phyloP scores from a whole-genome alignment of 2,329 filamentous ascomycete species.

The Penicillium sp. region DNA sequence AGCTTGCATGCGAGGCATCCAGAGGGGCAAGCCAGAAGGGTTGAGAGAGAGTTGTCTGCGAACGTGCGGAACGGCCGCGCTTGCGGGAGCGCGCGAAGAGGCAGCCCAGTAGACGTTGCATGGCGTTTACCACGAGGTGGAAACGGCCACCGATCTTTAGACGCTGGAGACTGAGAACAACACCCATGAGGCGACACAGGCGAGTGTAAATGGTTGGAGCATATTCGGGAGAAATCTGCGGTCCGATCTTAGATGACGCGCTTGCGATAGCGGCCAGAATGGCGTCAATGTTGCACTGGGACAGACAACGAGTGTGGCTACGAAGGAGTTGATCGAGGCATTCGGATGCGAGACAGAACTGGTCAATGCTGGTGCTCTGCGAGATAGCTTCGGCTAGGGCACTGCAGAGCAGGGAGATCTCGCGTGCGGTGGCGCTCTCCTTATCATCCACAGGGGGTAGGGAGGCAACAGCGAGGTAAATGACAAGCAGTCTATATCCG shows the following conservation, averaged over 20 bases:
- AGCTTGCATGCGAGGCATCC: conserved; percentile 47
- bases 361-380: conserved; percentile 36
- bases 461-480: conserved; percentile 38
- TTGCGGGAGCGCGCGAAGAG: conserved; percentile 55
- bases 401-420: conserved; percentile 40
- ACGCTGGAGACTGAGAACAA: conserved; percentile 59
- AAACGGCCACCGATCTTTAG: conserved; percentile 61
- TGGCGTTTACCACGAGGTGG: conserved; percentile 58
- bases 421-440: conserved; percentile 36
- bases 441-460: conserved; percentile 40
- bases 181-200: conserved; percentile 56
- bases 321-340: conserved; percentile 44
- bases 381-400: conserved; percentile 34
- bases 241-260: conserved; percentile 37
- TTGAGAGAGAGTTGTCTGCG: conserved; percentile 28
- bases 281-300: conserved; percentile 50
- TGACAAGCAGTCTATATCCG: conserved; percentile 37
- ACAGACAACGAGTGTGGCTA: conserved; percentile 42
- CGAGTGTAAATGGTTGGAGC: conserved; percentile 53
- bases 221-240: conserved; percentile 33
- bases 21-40: conserved; percentile 40
- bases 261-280: conserved; percentile 42
- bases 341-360: conserved; percentile 44
- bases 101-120: conserved; percentile 57
- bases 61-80: conserved; percentile 29